These are phyloP conservation scores for Vigna trinervia DNA, from an alignment of 306 rosid genomes.

Conservation along the genomic window DNA sequence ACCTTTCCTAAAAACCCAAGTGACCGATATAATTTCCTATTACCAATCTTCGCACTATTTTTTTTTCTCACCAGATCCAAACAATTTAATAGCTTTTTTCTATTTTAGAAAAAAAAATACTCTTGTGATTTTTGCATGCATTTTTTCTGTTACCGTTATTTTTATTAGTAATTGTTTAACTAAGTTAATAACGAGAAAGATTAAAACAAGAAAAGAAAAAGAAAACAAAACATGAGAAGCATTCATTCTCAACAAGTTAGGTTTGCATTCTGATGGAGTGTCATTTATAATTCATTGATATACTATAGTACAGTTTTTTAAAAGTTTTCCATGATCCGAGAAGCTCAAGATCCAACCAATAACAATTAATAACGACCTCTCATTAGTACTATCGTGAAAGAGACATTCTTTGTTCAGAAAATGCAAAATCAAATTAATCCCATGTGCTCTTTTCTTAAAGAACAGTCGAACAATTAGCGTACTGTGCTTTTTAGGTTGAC, in stretches of 20 bases:
- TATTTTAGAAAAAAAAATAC: too few relatives aligned
- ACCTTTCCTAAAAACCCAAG: too few relatives aligned
- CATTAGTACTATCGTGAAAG: slow-evolving; percentile 36
- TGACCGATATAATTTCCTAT: too few relatives aligned
- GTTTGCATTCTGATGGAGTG: background rate
- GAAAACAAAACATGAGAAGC: background rate
- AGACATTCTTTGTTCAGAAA: slow-evolving; percentile 63
- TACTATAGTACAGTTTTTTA: background rate
- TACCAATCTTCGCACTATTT: too few relatives aligned
- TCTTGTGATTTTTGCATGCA: too few relatives aligned
- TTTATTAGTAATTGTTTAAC: background rate
- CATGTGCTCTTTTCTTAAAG: slow-evolving; percentile 44
- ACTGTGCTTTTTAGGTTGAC: background rate
- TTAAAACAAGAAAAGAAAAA: background rate
- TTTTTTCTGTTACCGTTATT: too few relatives aligned
- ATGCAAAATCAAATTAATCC: slow-evolving; percentile 33
- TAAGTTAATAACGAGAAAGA: background rate
- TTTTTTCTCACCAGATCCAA: too few relatives aligned
- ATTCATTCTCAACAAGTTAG: background rate
- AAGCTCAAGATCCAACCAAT: slow-evolving; percentile 88
- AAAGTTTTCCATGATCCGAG: slow-evolving; percentile 62
- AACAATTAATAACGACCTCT: slow-evolving; percentile 51
- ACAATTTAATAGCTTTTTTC: too few relatives aligned
- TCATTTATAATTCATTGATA: background rate
- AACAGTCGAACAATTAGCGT: slow-evolving; percentile 22